Percentiles rank a stretch among this genome's conserved stretches.
Evolutionary conservation across 2,329 filamentous ascomycete species (phyloP).

Genomic region (Teratosphaeriaceae sp.): DNA sequence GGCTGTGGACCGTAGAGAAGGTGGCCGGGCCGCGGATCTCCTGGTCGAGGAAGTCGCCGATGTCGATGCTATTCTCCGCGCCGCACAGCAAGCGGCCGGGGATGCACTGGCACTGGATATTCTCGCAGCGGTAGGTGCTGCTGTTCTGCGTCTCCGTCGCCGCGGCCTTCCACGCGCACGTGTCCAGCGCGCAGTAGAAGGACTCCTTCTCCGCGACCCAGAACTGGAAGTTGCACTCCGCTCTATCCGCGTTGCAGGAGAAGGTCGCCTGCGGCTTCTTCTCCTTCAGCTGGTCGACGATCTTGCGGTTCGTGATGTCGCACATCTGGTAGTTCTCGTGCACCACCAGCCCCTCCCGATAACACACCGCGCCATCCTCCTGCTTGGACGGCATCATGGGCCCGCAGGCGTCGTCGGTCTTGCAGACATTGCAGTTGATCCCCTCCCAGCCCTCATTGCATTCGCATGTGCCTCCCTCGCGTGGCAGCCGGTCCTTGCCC

Average conservation of each 20-base stretch:
- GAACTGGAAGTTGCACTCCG: conserved; percentile 93
- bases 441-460: conserved; percentile 93
- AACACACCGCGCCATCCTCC: conserved; percentile 74
- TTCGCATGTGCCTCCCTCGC: conserved; percentile 64
- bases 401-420: conserved; percentile 74
- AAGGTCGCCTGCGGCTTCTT: conserved; percentile 92
- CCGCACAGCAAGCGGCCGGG: conserved; percentile 91
- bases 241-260: conserved; percentile 68
- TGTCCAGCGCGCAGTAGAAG: conserved; percentile 87
- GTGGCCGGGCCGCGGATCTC: conserved; percentile 80
- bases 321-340: conserved; percentile 97
- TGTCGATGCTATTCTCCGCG: conserved; percentile 82
- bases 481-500: conserved; percentile 69
- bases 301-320: conserved; percentile 93
- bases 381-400: conserved; percentile 71
- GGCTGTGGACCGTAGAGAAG: conserved; percentile 62
- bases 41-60: conserved; percentile 78
- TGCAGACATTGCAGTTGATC: conserved; percentile 95
- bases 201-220: conserved; percentile 94
- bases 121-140: conserved; percentile 77
- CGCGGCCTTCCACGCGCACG: conserved; percentile 67
- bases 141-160: conserved; percentile 66
- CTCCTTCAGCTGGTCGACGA: conserved; percentile 75
- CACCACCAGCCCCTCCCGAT: conserved; percentile 81
- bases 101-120: conserved; percentile 81